These are phyloP conservation scores for Fusarium redolens DNA, from an alignment of 2,329 filamentous ascomycete species.

Conservation along the genomic window DNA sequence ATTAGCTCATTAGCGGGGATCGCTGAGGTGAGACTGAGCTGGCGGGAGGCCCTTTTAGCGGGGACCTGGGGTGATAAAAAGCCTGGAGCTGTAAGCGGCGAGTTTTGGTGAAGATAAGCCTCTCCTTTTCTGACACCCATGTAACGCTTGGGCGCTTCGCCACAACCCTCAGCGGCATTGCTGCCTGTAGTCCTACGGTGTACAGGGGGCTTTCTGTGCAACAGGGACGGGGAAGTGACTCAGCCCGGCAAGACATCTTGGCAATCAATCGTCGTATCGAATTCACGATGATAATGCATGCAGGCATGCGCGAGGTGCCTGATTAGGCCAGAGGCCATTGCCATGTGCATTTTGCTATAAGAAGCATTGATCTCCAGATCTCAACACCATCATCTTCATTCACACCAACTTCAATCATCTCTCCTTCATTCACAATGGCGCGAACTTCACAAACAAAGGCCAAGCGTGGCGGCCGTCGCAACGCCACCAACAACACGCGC, in stretches of 20 bases:
- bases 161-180: slow-evolving; percentile 5
- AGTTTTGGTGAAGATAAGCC: fast-evolving
- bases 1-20: background rate
- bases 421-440: slow-evolving; percentile 24
- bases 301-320: background rate
- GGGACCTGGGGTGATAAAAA: background rate
- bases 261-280: background rate
- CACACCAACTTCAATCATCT: background rate
- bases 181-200: slow-evolving; percentile 10
- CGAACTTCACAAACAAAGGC: slow-evolving; percentile 18
- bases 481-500: background rate
- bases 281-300: background rate
- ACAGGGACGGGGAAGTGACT: slow-evolving; percentile 15
- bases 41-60: background rate
- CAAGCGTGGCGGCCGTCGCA: slow-evolving; percentile 22
- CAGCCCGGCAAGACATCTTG: slow-evolving; percentile 11
- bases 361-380: background rate
- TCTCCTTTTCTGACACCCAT: background rate
- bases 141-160: slow-evolving; percentile 8
- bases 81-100: fast-evolving
- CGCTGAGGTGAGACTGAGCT: slow-evolving; percentile 34
- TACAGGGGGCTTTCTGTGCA: background rate
- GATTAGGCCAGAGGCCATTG: too few relatives aligned
- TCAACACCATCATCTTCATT: background rate
- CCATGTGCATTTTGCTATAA: background rate